Conservation (phyloP, 495 filamentous ascomycete genomes). For the Hypoxylon intermedium region DNA sequence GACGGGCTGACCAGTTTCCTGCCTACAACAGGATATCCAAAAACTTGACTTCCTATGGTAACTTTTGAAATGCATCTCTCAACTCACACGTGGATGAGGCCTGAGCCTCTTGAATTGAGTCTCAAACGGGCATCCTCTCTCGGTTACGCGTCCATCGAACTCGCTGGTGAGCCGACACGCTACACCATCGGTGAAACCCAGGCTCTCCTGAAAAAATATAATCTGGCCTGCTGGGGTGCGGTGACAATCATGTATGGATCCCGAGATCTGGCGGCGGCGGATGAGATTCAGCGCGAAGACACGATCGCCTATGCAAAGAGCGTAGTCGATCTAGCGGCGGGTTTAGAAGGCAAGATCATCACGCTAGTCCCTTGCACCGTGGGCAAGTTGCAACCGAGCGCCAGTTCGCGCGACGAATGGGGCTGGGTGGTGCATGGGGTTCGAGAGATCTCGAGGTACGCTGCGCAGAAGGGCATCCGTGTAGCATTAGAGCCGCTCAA, state of each 20-base stretch:
- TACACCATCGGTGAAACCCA: slow-evolving; percentile 31
- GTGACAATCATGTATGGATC: slow-evolving; percentile 42
- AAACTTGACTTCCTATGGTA: neutral
- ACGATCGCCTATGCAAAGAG: slow-evolving; percentile 41
- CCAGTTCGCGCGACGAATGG: slow-evolving; percentile 35
- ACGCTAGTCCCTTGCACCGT: slow-evolving; percentile 39
- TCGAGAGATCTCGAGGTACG: slow-evolving; percentile 28
- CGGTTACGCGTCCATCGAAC: slow-evolving; percentile 42
- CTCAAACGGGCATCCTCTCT: slow-evolving; percentile 35
- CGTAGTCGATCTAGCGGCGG: slow-evolving; percentile 30
- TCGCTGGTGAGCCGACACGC: slow-evolving; percentile 40
- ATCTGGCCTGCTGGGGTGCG: slow-evolving; percentile 32
- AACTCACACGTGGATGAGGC: slow-evolving; percentile 46
- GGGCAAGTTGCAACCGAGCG: slow-evolving; percentile 37
- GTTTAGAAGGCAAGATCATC: slow-evolving; percentile 36
- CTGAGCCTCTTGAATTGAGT: slow-evolving; percentile 39
- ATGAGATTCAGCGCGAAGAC: slow-evolving; percentile 25
- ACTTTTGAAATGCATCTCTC: slow-evolving; percentile 41
- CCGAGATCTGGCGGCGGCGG: slow-evolving; percentile 34
- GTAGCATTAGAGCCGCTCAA: slow-evolving; percentile 41
- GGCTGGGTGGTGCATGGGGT: slow-evolving; percentile 41
- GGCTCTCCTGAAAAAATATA: slow-evolving; percentile 34
- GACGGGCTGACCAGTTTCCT: neutral
- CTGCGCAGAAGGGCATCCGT: slow-evolving; percentile 21
- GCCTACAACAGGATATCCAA: neutral